Base-by-base conservation (phyloP, 345 rosid species). In the Boechera divaricarpa region DNA sequence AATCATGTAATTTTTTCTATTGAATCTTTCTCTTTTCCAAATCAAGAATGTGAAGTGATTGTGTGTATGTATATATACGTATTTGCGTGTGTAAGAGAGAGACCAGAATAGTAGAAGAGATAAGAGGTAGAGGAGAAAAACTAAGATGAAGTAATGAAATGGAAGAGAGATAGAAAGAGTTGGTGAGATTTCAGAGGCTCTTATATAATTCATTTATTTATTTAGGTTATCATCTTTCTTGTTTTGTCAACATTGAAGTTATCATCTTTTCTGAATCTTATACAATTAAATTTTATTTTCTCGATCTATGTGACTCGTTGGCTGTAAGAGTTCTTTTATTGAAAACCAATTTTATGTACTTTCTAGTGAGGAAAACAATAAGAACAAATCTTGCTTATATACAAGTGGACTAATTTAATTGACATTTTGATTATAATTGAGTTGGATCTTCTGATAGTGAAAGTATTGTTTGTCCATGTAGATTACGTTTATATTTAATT, bases 151-250 rank as follows among this genome's bases (percentile, higher is more conserved):
- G 72, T 69, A 62, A 77, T 69, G 75, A 69, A 32, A 8, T 29
- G 39, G 26, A 28, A 63, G 64, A 76, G 18, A 76, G 13, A 60
- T 53, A 52, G 51, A 63, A 4, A 63, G 72, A 77, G 81, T 77
- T 70, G 81, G 81, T 77, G 76, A 64, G 81, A 77, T 64, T 77
- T 63, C 33, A 29, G 72, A 70, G 75, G n/a, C 80, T 76, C 69
- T 49, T 59, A 61, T 67, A 75, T 75, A 29, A 59, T 39, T 60
- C 26, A 76, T 59, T 31, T 49, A 68, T 51, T 76, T 49, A 24
- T 69, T 70, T 62, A 54, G 24, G 31, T 69, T 69, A 62, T 62
- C 75, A 29, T 61, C 57, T 45, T 60, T 51, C 45, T 51, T 42
- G 10, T 31, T 26, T 63, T 62, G 33, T 12, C 67, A 62, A 39